Evolutionary conservation across 192 early-diverging fungal genomes (phyloP), one percentile per base, ranked within the genome.

Genomic region (Podila verticillata): DNA sequence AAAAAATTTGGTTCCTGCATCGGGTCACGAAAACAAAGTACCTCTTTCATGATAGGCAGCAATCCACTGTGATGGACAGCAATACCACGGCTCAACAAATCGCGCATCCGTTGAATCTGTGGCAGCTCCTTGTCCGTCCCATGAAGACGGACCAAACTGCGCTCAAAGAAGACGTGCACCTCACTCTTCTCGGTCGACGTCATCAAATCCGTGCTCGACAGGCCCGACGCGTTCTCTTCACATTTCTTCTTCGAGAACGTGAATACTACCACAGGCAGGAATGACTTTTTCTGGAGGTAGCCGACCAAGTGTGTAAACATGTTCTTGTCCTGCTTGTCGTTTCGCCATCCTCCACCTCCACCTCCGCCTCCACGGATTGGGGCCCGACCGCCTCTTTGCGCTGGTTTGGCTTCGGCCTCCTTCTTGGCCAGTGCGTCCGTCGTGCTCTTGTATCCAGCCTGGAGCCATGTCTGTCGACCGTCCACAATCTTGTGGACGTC

Each of bases 1-100:
- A n/a, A 34, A 39, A 22, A 63, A 44, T n/a, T n/a, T n/a, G n/a
- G n/a, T 22, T 22, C 29, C 15, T 24, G 29, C 10, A 19, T 39
- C 30, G 56, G 24, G 36, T 9, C 36, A 12, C 9, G 36, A 39
- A 39, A 44, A 48, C 26, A 71, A 66, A 57, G 15, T 22, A 90
- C 88, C 84, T 99, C 98, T 84, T 99, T 99, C 63, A 99, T 89
- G 72, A 99, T 97, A 8, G 98, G 98, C 61, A 99, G 88, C 47
- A 98, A 87, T 48, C 98, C 98, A 65, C 95, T 91, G 77, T 99
- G 98, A 87, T 99, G 98, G 22, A 99, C 96, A 10, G 94, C 98
- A 65, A 99, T 96, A 47, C 98, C 98, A 63, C 96, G 92, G 65
- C 85, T 86, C 32, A 99, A 83, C 72, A 97, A 83, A 31, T 95